Percentiles rank a stretch among this genome's conserved stretches.
Evolutionary conservation across 108 stramenopile genomes (phyloP).

Genomic region (Cyclotella sp.): DNA sequence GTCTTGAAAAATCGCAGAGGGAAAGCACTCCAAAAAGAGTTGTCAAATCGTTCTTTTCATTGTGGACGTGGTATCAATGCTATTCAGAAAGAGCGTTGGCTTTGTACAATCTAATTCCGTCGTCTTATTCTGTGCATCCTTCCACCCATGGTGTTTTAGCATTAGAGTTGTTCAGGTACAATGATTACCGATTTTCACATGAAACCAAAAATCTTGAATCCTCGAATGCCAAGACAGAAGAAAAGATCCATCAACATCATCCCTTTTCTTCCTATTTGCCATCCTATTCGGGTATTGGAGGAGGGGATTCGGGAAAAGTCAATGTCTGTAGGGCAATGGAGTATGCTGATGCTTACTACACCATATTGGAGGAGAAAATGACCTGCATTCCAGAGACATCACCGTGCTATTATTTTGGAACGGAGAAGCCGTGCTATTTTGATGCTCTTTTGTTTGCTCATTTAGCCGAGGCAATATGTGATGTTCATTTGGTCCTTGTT

Average conservation of each 20-base stretch:
- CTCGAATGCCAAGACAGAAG: neutral
- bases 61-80: constrained; percentile 66
- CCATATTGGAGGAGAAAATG: constrained; percentile 56
- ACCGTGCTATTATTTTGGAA: constrained; percentile 58
- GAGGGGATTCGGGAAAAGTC: constrained; percentile 34
- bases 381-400: constrained; percentile 1
- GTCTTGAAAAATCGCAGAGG: neutral
- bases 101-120: constrained; percentile 33
- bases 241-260: constrained; percentile 31
- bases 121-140: constrained; percentile 1
- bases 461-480: constrained; percentile 71
- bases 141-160: constrained; percentile 10
- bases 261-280: constrained; percentile 22
- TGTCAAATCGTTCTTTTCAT: constrained; percentile 20
- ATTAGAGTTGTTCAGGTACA: constrained; percentile 36
- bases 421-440: constrained; percentile 50
- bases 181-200: constrained; percentile 23
- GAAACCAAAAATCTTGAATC: neutral
- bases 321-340: constrained; percentile 56
- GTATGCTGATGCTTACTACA: constrained; percentile 58
- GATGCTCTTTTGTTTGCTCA: constrained; percentile 76
- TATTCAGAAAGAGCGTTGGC: constrained; percentile 56
- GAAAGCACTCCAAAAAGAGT: neutral
- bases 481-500: constrained; percentile 72
- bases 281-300: constrained; percentile 34